Conservation (phyloP, 352 stramenopile genomes). For the Thalassiosira livingstoniorum region DNA sequence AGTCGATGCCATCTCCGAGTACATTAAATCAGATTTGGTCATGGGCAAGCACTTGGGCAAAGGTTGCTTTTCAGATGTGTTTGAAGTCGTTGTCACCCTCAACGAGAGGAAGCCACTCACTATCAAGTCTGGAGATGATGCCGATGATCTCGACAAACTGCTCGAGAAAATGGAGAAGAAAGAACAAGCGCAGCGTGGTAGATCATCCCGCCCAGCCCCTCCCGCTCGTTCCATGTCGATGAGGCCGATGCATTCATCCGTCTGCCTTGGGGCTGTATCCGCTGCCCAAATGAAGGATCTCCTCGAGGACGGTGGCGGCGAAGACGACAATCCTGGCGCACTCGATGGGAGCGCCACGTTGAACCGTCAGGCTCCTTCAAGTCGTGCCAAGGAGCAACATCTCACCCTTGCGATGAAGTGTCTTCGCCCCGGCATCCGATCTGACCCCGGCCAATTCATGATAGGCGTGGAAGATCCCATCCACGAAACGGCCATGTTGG, state of each 20-base stretch:
- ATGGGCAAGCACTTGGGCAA: conserved; percentile 35
- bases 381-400: too few relatives aligned
- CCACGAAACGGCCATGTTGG: conserved; percentile 68
- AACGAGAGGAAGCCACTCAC: background rate
- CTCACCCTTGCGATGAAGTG: conserved; percentile 61
- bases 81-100: conserved; percentile 26
- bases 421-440: conserved; percentile 52
- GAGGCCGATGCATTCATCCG: too few relatives aligned
- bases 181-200: too few relatives aligned
- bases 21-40: conserved; percentile 26
- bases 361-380: too few relatives aligned
- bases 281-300: too few relatives aligned
- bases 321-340: background rate
- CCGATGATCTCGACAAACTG: background rate
- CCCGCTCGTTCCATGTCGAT: too few relatives aligned
- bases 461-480: conserved; percentile 43
- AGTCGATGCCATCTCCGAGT: conserved; percentile 34
- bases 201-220: too few relatives aligned
- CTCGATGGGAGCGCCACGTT: background rate
- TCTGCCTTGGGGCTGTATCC: too few relatives aligned
- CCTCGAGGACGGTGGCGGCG: background rate
- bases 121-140: background rate
- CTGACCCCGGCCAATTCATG: conserved; percentile 30
- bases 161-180: background rate
- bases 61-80: conserved; percentile 42